These are phyloP conservation scores for Penicillium glabrum DNA, from an alignment of 2,329 filamentous ascomycete genomes.

Conservation along the genomic window DNA sequence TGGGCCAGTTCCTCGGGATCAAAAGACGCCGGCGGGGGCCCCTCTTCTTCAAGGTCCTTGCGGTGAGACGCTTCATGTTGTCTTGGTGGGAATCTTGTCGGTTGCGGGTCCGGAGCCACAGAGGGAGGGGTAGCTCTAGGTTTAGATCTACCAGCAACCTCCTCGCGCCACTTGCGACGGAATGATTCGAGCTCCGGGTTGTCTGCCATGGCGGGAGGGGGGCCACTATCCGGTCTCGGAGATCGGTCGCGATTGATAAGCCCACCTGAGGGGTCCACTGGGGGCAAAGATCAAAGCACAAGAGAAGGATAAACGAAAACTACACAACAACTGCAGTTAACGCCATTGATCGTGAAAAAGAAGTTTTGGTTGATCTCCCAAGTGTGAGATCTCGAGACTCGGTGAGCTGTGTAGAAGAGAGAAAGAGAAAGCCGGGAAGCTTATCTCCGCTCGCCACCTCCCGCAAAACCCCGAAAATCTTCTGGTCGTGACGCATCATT, in stretches of 20 bases:
- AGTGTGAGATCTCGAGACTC: slow-evolving; percentile 1
- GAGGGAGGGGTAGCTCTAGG: slow-evolving; percentile 16
- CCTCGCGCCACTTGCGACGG: slow-evolving; percentile 80
- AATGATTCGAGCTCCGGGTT: slow-evolving; percentile 81
- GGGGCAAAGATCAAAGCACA: not conserved
- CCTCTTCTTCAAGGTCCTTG: slow-evolving; percentile 40
- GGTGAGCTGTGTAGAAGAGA: not conserved
- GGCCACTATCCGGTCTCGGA: slow-evolving; percentile 22
- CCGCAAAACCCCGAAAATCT: slow-evolving; percentile 29
- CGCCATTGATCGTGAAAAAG: slow-evolving; percentile 5
- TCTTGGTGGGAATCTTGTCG: slow-evolving; percentile 37
- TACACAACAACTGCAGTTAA: slow-evolving; percentile 1
- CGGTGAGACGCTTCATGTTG: slow-evolving; percentile 39
- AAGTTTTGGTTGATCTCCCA: not conserved
- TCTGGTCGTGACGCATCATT: slow-evolving; percentile 18
- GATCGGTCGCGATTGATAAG: slow-evolving; percentile 27
- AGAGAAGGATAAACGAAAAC: not conserved
- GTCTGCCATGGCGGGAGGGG: slow-evolving; percentile 37
- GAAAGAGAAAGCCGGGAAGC: slow-evolving; percentile 6
- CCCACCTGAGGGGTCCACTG: slow-evolving; percentile 13
- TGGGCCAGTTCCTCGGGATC: slow-evolving; percentile 35
- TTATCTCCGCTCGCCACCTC: slow-evolving; percentile 28
- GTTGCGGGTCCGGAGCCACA: slow-evolving; percentile 19
- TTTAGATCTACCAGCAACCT: slow-evolving; percentile 60
- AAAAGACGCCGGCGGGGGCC: slow-evolving; percentile 22